phyloP scores from a whole-genome alignment of 176 grass and related monocot genomes.

The Ensete glaucum region DNA sequence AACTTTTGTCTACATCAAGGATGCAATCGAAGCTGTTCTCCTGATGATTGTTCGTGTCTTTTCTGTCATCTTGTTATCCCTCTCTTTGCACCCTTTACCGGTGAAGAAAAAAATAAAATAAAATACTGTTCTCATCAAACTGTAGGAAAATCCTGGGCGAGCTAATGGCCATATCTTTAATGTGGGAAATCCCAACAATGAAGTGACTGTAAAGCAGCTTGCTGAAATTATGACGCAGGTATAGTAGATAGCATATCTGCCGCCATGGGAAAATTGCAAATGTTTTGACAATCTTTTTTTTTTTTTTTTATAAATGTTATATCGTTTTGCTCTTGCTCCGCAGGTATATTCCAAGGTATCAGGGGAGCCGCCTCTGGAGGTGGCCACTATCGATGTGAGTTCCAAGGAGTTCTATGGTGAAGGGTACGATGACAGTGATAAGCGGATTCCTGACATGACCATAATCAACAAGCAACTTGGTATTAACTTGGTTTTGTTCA shows the following conservation, averaged over 20 bases:
- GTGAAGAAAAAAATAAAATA: conserved; percentile 3
- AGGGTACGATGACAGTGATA: conserved; percentile 95
- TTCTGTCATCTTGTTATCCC: neutral
- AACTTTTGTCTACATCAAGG: conserved; percentile 97
- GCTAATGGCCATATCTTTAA: conserved; percentile 94
- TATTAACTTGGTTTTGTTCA: conserved; percentile 23
- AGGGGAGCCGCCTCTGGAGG: conserved; percentile 55
- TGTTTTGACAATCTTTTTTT: neutral
- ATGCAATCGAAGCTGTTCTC: conserved; percentile 97
- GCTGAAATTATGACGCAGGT: conserved; percentile 92
- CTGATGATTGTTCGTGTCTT: conserved; percentile 68
- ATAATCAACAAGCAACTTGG: conserved; percentile 93
- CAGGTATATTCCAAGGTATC: conserved; percentile 86
- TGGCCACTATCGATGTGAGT: conserved; percentile 70
- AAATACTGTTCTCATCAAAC: neutral
- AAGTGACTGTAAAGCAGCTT: conserved; percentile 83
- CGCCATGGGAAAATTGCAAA: neutral
- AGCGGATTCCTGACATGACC: conserved; percentile 86
- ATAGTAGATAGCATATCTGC: neutral
- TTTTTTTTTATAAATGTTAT: too few species aligned
- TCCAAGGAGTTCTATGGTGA: conserved; percentile 83
- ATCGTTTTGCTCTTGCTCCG: neutral
- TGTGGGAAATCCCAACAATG: conserved; percentile 94
- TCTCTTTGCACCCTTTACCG: neutral
- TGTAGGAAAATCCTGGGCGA: conserved; percentile 77